Evolutionary conservation across 495 filamentous ascomycete species (phyloP).

Genomic region (Chaetomium fimeti): DNA sequence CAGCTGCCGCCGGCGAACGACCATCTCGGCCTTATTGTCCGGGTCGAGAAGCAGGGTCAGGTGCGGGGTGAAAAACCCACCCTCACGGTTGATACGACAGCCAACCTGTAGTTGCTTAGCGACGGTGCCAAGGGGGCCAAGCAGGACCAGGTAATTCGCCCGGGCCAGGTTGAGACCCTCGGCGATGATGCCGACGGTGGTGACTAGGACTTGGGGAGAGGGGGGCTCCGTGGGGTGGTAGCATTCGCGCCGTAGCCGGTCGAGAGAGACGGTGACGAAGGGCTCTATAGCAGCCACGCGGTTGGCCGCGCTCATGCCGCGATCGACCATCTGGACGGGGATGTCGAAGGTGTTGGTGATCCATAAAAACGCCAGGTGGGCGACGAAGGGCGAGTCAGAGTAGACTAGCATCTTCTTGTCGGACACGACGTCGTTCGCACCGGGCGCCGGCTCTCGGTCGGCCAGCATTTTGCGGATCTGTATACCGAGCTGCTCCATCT

Average conservation of each 20-base stretch:
- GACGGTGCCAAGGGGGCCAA: slow-evolving; percentile 13
- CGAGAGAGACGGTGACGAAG: slow-evolving; percentile 11
- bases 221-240: slow-evolving; percentile 4
- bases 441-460: slow-evolving; percentile 8
- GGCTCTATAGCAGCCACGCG: slow-evolving; percentile 10
- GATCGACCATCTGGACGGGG: slow-evolving; percentile 11
- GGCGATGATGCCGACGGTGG: slow-evolving; percentile 3
- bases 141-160: slow-evolving; percentile 11
- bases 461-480: slow-evolving; percentile 11
- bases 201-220: slow-evolving; percentile 6
- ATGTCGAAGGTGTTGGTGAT: slow-evolving; percentile 13
- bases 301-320: slow-evolving; percentile 11
- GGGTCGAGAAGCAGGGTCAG: slow-evolving; percentile 11
- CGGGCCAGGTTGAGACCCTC: slow-evolving; percentile 10
- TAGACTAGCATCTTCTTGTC: slow-evolving; percentile 13
- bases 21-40: slow-evolving; percentile 13
- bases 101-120: slow-evolving; percentile 10
- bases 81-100: slow-evolving; percentile 14
- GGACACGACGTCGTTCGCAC: slow-evolving; percentile 6
- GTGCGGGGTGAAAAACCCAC: slow-evolving; percentile 10
- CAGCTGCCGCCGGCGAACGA: slow-evolving; percentile 11
- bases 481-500: slow-evolving; percentile 8
- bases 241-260: slow-evolving; percentile 9
- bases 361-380: slow-evolving; percentile 13
- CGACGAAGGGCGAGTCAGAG: slow-evolving; percentile 8